Percentiles rank a stretch among this genome's conserved stretches.
Conservation (phyloP, 371 early-diverging fungal genomes). For the Rhizomucor miehei region DNA sequence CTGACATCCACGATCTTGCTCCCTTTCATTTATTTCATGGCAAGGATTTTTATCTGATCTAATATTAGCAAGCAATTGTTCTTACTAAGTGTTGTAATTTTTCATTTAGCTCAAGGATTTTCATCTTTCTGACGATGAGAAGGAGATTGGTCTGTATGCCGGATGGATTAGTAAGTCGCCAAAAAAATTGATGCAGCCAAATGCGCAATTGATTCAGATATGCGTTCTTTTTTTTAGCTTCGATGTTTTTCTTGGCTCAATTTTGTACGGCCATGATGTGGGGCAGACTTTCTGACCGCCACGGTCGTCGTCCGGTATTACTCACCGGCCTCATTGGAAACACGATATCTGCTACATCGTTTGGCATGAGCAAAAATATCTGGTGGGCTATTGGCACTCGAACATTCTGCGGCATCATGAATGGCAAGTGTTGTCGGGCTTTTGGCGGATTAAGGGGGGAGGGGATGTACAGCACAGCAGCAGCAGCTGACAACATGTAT, state of each 20-base stretch:
- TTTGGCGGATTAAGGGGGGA: neutral
- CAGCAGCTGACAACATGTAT: neutral
- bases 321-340: constrained; percentile 78
- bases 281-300: constrained; percentile 56
- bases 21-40: constrained; percentile 67
- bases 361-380: constrained; percentile 71
- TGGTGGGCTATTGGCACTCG: constrained; percentile 71
- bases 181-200: neutral
- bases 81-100: no score
- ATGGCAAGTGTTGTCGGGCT: constrained; percentile 35
- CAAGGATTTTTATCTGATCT: constrained; percentile 15
- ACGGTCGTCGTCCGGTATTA: constrained; percentile 82
- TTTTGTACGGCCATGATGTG: constrained; percentile 55
- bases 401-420: constrained; percentile 74
- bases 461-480: neutral
- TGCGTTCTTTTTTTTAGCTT: constrained; percentile 19
- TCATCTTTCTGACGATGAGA: constrained; percentile 55
- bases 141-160: constrained; percentile 65
- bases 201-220: neutral
- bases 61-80: neutral
- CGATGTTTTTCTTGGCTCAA: constrained; percentile 54
- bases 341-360: constrained; percentile 59
- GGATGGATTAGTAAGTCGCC: constrained; percentile 53
- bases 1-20: constrained; percentile 64
- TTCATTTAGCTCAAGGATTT: constrained; percentile 58